Conservation (phyloP, 768 basidiomycete genomes). For the Mrakia blollopis region DNA sequence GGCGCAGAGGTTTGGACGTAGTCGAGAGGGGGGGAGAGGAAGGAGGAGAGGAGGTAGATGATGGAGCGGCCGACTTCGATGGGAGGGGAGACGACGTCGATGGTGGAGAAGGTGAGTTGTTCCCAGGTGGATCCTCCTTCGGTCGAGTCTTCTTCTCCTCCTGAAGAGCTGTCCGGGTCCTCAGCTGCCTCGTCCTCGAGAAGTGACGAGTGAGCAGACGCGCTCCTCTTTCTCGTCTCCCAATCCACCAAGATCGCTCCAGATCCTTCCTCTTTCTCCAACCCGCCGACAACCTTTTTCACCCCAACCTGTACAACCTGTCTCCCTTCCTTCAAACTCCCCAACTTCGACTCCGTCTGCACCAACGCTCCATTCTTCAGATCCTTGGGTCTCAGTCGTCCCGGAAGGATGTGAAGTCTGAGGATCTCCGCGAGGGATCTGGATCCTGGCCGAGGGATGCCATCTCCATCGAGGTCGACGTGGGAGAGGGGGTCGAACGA, state of each 20-base stretch:
- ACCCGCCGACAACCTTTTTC: slow-evolving; percentile 45
- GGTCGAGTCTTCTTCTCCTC: slow-evolving; percentile 5
- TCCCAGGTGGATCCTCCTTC: slow-evolving; percentile 42
- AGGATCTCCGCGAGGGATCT: slow-evolving; percentile 67
- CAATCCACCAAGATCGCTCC: no score
- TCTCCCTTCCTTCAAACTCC: slow-evolving; percentile 47
- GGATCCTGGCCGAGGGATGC: slow-evolving; percentile 59
- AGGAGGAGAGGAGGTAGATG: slow-evolving; percentile 82
- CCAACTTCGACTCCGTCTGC: slow-evolving; percentile 61
- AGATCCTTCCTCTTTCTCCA: not conserved
- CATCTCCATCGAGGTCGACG: slow-evolving; percentile 37
- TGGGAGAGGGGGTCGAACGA: not conserved
- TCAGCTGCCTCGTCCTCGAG: no score
- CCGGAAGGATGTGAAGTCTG: slow-evolving; percentile 87
- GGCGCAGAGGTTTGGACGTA: slow-evolving; percentile 75
- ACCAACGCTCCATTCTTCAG: slow-evolving; percentile 69
- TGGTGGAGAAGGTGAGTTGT: slow-evolving; percentile 73
- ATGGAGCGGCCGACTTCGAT: slow-evolving; percentile 70
- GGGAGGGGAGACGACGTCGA: slow-evolving; percentile 62
- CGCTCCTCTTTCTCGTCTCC: no score
- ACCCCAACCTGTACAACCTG: slow-evolving; percentile 45
- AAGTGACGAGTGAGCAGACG: no score
- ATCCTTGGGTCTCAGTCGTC: slow-evolving; percentile 65
- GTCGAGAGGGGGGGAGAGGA: slow-evolving; percentile 75
- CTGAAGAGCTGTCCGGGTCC: not conserved